phyloP scores from a whole-genome alignment of 495 filamentous ascomycete species.

The Annulohypoxylon stygium region DNA sequence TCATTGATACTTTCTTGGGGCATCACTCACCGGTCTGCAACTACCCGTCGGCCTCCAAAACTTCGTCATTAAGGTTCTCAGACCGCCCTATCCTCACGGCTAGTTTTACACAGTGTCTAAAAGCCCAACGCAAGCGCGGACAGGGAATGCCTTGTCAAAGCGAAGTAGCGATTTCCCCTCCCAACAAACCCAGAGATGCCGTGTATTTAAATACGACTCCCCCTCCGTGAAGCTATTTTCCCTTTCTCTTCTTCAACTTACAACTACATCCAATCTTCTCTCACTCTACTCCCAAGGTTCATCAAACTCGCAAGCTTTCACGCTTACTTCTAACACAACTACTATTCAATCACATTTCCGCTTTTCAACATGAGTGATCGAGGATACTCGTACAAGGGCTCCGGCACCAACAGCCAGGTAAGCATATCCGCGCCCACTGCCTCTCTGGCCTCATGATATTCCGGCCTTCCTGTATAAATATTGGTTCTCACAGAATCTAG shows the following conservation, averaged over 20 bases:
- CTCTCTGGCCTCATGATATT: neutral
- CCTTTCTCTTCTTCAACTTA: neutral
- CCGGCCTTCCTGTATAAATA: no score
- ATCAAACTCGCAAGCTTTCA: neutral
- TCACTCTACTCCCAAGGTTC: neutral
- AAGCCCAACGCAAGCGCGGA: constrained; percentile 2
- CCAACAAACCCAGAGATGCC: neutral
- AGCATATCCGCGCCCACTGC: constrained; percentile 1
- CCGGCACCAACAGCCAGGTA: constrained; percentile 61
- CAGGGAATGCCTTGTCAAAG: constrained; percentile 3
- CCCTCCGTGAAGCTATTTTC: neutral
- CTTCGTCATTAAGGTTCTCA: neutral
- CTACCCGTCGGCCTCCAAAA: neutral
- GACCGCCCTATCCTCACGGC: constrained; percentile 8
- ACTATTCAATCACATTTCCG: neutral
- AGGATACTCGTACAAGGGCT: constrained; percentile 57
- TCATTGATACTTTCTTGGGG: neutral
- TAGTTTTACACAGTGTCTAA: neutral
- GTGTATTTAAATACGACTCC: neutral
- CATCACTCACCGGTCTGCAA: constrained; percentile 8
- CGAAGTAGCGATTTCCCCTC: neutral
- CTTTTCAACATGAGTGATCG: constrained; percentile 49
- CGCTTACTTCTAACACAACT: neutral
- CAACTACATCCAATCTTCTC: neutral
- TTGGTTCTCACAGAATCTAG: constrained; percentile 45